Conservation (phyloP, 208 protist species). For the Leishmania gerbilli region DNA sequence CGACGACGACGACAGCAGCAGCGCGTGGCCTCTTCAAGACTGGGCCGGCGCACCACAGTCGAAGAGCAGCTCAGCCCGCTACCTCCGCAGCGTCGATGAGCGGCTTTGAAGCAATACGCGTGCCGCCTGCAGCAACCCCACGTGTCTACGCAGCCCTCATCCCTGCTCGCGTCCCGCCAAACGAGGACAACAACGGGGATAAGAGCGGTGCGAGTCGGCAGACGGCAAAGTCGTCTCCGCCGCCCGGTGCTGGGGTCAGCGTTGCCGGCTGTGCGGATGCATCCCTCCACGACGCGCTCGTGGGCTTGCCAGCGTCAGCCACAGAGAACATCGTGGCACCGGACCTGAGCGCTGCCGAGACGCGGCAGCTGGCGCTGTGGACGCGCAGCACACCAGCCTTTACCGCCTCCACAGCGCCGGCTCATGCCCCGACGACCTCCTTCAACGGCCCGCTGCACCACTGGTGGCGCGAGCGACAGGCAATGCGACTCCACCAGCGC, state of each 20-base stretch:
- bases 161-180: background rate
- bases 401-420: background rate
- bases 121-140: conserved; percentile 4
- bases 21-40: background rate
- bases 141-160: conserved; percentile 23
- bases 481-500: conserved; percentile 31
- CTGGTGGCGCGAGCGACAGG: conserved; percentile 60
- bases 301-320: background rate
- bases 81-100: background rate
- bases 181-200: background rate
- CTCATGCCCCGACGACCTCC: background rate
- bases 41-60: background rate
- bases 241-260: background rate
- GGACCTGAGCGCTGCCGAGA: conserved; percentile 7
- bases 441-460: conserved; percentile 41
- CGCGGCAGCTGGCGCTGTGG: conserved; percentile 22
- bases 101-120: conserved; percentile 1
- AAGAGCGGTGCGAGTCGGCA: background rate
- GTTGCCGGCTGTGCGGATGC: background rate
- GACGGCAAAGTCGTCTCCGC: background rate
- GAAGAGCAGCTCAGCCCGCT: background rate
- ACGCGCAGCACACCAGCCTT: conserved; percentile 7
- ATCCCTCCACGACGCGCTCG: background rate
- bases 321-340: conserved; percentile 11
- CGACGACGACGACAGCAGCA: background rate